Conservation (phyloP, 345 rosid species). For the Citrus reticulata region DNA sequence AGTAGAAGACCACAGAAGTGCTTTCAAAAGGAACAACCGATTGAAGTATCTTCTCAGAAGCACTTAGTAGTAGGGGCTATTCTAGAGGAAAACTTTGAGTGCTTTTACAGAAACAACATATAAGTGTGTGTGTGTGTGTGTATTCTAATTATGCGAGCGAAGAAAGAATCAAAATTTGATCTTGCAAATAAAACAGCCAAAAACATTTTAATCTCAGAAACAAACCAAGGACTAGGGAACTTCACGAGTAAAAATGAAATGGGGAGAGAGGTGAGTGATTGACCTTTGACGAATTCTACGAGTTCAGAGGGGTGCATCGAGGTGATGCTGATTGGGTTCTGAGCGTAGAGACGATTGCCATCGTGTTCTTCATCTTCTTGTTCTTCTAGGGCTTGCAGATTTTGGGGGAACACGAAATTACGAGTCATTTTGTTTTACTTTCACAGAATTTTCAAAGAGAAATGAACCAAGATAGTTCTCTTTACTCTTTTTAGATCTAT, state of each 20-base stretch:
- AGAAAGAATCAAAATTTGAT: neutral
- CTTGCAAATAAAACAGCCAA: no score
- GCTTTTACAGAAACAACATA: no score
- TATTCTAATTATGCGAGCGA: neutral
- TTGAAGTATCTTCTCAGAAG: no score
- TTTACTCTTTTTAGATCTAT: neutral
- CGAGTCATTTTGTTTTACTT: constrained; percentile 51
- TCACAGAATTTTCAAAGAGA: constrained; percentile 11
- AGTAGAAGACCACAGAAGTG: neutral
- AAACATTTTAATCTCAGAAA: neutral
- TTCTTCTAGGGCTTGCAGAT: constrained; percentile 57
- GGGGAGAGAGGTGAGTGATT: neutral
- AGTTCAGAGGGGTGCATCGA: constrained; percentile 61
- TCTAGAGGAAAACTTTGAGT: no score
- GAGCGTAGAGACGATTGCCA: constrained; percentile 54
- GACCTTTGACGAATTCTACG: constrained; percentile 95
- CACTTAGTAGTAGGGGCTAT: no score
- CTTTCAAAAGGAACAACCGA: no score
- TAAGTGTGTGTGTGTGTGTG: no score
- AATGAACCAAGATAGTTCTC: neutral
- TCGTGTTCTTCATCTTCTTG: constrained; percentile 16
- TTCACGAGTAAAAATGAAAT: neutral
- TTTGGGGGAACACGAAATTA: constrained; percentile 71
- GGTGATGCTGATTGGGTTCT: constrained; percentile 46
- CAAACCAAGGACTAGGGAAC: neutral